phyloP scores from a whole-genome alignment of 2,329 filamentous ascomycete genomes.

The Coniochaeta hoffmannii region DNA sequence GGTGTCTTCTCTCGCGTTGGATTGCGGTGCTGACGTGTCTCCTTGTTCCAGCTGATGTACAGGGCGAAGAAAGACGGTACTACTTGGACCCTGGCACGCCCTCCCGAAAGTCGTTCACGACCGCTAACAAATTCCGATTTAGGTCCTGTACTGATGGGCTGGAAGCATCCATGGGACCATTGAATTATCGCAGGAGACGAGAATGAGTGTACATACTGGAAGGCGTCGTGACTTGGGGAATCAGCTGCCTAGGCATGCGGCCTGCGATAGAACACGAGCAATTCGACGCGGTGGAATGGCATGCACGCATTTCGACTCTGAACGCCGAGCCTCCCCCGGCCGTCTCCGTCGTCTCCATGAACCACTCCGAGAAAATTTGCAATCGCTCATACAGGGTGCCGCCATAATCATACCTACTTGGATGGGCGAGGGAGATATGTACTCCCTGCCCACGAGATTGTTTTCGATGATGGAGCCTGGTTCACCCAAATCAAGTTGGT shows the following conservation, averaged over 20 bases:
- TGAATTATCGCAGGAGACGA: constrained; percentile 25
- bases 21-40: neutral
- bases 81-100: neutral
- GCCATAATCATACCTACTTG: no score
- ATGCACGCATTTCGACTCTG: no score
- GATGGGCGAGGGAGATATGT: no score
- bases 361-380: no score
- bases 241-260: neutral
- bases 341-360: no score
- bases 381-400: no score
- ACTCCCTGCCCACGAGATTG: no score
- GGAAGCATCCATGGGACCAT: constrained; percentile 97
- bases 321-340: no score
- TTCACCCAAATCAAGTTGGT: no score
- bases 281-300: neutral
- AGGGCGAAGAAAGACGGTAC: constrained; percentile 89
- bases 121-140: constrained; percentile 7
- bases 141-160: constrained; percentile 75
- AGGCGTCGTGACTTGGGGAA: neutral
- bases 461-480: no score
- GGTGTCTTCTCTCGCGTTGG: constrained; percentile 7
- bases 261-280: neutral
- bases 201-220: neutral
- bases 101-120: neutral
- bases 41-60: constrained; percentile 69